Evolutionary conservation across 306 rosid species (phyloP), one percentile per base, ranked within the genome.

Genomic region (Acacia crassicarpa): DNA sequence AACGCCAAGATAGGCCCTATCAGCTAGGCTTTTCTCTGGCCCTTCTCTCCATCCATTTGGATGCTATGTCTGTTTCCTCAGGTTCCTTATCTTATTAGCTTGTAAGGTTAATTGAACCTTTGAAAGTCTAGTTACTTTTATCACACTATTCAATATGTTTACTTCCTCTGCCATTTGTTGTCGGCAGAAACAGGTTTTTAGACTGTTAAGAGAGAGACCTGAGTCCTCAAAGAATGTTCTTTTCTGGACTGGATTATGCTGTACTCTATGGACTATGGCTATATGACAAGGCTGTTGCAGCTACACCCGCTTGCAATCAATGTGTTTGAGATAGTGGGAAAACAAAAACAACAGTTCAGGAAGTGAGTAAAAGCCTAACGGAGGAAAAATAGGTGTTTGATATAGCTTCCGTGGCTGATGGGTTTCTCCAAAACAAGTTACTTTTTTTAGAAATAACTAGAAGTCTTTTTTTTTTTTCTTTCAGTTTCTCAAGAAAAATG

Each of bases 41-140:
- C 86, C 85, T 83, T 79, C 82, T 81, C 83, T 85, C 76, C 82
- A 48, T 72, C 74, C 84, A 80, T 87, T 84, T 83, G 85, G 87
- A 84, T 86, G 82, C 85, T 81, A 78, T 86, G 83, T 80, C 80
- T 43, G 23, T 82, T 72, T 85, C 80, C 73, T 81, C 76, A 78
- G 83, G 85, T 69, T 81, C 93, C 85, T 84, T 82, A 53, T 61
- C 84, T 83, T 82, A 72, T 10, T 86, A 54, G 68, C 82, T 88
- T 80, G 72, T 80, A 51, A 78, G 83, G 78, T 84, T 80, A 82
- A 81, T 32, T 86, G 85, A 85, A 84, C 67, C 85, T 74, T 17
- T 10, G 25, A 30, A 79, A 67, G 19, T 69, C 4, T 48, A 66
- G 75, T 45, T 44, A 15, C 38, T 25, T 38, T 43, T 49, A 87